Percentiles rank a stretch among this genome's conserved stretches.
Evolutionary conservation across 2,329 filamentous ascomycete genomes (phyloP).

Genomic region (Trichoderma cornu-damae): DNA sequence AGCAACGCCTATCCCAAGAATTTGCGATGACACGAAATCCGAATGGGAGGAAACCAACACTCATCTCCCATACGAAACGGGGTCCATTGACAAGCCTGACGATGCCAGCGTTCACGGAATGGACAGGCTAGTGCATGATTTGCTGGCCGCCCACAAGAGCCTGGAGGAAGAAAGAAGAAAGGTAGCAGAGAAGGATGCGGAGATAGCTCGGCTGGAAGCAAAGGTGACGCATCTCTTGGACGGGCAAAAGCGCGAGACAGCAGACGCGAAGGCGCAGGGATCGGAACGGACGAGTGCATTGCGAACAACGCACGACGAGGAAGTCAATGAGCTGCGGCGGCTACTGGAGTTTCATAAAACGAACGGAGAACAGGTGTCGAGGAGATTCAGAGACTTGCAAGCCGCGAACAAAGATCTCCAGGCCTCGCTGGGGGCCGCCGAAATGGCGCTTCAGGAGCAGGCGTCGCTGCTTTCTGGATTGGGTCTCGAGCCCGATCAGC

Average conservation of each 20-base stretch:
- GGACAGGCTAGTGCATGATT: neutral
- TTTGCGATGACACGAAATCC: neutral
- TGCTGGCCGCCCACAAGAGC: neutral
- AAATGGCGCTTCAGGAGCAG: neutral
- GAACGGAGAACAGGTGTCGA: constrained; percentile 10
- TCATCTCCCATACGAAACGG: constrained; percentile 1
- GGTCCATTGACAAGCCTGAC: neutral
- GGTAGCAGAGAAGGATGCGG: neutral
- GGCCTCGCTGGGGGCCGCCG: neutral
- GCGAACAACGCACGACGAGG: neutral
- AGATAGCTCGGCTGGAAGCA: neutral
- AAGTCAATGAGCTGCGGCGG: neutral
- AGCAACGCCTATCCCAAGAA: no score
- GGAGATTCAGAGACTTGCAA: constrained; percentile 3
- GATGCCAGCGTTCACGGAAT: neutral
- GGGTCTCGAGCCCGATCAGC: neutral
- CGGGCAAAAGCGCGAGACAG: neutral
- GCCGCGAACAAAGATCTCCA: neutral
- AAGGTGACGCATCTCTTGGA: neutral
- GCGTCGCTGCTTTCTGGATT: neutral
- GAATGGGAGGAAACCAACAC: neutral
- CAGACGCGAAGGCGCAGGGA: neutral
- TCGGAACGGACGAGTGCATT: neutral
- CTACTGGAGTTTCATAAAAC: constrained; percentile 11
- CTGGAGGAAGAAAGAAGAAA: constrained; percentile 6